A percentile compares a stretch with the other conserved stretches of the same genome.
phyloP scores from a whole-genome alignment of 1,284 basidiomycete species.

The Pseudozyma hubeiensis region DNA sequence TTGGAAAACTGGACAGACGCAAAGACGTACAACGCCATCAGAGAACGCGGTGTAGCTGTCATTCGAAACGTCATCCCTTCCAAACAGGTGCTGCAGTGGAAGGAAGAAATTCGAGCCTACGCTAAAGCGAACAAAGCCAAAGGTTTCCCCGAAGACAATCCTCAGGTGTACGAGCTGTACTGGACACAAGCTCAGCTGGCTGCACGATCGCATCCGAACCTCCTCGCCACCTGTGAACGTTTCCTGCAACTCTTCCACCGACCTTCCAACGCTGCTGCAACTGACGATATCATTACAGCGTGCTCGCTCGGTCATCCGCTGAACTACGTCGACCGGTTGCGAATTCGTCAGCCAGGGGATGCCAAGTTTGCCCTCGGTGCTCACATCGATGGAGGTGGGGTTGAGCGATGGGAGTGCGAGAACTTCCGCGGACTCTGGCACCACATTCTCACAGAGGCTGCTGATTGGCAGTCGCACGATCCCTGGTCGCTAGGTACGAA shows the following conservation, averaged over 20 bases:
- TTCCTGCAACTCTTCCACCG: constrained; percentile 54
- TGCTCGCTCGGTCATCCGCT: constrained; percentile 75
- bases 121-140: constrained; percentile 47
- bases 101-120: constrained; percentile 47
- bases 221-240: constrained; percentile 35
- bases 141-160: constrained; percentile 56
- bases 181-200: constrained; percentile 51
- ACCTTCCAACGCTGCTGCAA: constrained; percentile 3
- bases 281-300: constrained; percentile 55
- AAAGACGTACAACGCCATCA: constrained; percentile 33
- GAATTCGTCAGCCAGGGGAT: constrained; percentile 80
- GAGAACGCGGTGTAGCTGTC: constrained; percentile 49
- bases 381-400: constrained; percentile 80
- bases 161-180: constrained; percentile 61
- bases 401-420: constrained; percentile 83
- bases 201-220: constrained; percentile 46
- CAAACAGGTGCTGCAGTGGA: constrained; percentile 40
- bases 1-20: constrained; percentile 43
- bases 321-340: constrained; percentile 80
- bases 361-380: constrained; percentile 78
- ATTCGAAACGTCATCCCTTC: constrained; percentile 49
- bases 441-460: constrained; percentile 73
- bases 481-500: constrained; percentile 65
- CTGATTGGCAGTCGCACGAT: constrained; percentile 71
- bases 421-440: constrained; percentile 75